Evolutionary conservation across 192 early-diverging fungal genomes (phyloP), one percentile per base, ranked within the genome.

Genomic region (Rhizophagus prolifer): DNA sequence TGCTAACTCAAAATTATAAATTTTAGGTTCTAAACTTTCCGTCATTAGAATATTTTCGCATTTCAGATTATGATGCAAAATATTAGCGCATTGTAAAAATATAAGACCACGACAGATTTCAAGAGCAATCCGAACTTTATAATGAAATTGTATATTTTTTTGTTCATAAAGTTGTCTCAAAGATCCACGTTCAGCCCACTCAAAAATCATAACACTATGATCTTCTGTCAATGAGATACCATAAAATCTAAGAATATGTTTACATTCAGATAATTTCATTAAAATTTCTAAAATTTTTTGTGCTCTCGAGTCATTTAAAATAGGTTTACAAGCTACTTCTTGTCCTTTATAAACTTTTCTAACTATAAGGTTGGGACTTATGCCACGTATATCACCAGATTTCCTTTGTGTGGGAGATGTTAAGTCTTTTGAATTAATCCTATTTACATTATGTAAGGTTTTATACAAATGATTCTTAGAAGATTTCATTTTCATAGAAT

Each of bases 241-340:
- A 44, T 68, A 68, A n/a, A 68, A 68, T 34, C 34, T 36, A 10
- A 68, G 31, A 68, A 68, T 68, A 41, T 44, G n/a, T 68, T 36
- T 34, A 41, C 66, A 34, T 44, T 68, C 66, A 41, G 21, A 12
- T 25, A 68, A 68, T 8, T n/a, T 41, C 31, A 31, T 34, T 16
- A 68, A 68, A 4, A 68, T 68, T 68, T n/a, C 31, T 19, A 68
- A 12, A 44, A 44, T 44, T 44, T 12, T 9, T 2, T 12, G 13
- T 44, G 19, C 25, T 44, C 34, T 68, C 14, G 21, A 34, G n/a
- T 44, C 31, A 16, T 34, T 19, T 1, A 5, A 6, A 68, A 38
- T 5, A 16, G 14, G 9, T 44, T 68, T 68, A 41, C 31, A 34
- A 25, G 66, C 66, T 10, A 68, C 66, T 2, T 68, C 66, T 19